These are phyloP conservation scores for Tripterygium wilfordii DNA, from an alignment of 177 flowering plant genomes.

Conservation along the genomic window DNA sequence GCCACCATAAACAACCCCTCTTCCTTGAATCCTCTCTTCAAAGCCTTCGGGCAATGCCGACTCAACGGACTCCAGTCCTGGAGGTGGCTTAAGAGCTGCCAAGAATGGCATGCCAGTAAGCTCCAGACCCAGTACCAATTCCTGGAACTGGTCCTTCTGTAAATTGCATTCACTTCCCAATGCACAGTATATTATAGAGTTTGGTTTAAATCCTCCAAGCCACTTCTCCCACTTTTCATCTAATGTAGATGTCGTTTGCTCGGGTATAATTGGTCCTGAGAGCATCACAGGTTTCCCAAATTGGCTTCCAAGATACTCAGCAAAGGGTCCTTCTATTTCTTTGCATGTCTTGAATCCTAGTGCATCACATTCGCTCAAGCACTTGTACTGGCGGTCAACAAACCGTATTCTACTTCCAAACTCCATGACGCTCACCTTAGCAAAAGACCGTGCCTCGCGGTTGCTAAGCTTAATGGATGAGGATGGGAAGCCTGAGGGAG, in stretches of 20 bases:
- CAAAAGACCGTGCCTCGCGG: conserved; percentile 8
- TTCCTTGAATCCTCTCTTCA: conserved; percentile 9
- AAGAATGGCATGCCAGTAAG: conserved; percentile 30
- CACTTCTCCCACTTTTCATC: conserved; percentile 29
- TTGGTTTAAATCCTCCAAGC: conserved; percentile 16
- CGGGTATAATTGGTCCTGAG: conserved; percentile 18
- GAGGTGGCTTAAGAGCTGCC: conserved; percentile 23
- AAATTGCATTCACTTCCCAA: conserved; percentile 37
- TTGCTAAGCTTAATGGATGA: conserved; percentile 10
- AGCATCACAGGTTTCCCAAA: conserved; percentile 20
- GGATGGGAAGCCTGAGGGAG: conserved; percentile 11
- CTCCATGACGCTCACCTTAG: background rate
- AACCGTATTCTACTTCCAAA: conserved; percentile 11
- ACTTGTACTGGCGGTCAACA: background rate
- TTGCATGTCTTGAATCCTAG: conserved; percentile 18
- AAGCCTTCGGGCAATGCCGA: conserved; percentile 38
- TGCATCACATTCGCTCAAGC: conserved; percentile 7
- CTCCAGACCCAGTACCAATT: conserved; percentile 34
- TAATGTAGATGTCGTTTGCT: background rate
- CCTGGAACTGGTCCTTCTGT: conserved; percentile 23
- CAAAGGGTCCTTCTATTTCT: conserved; percentile 27
- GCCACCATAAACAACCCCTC: conserved; percentile 19
- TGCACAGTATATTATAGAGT: conserved; percentile 29
- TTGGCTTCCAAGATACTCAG: conserved; percentile 16
- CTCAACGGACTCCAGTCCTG: conserved; percentile 12